A percentile compares a stretch with the other conserved stretches of the same genome.
These are phyloP conservation scores for Cetraspora pellucida DNA, from an alignment of 192 early-diverging fungal species.

Conservation along the genomic window DNA sequence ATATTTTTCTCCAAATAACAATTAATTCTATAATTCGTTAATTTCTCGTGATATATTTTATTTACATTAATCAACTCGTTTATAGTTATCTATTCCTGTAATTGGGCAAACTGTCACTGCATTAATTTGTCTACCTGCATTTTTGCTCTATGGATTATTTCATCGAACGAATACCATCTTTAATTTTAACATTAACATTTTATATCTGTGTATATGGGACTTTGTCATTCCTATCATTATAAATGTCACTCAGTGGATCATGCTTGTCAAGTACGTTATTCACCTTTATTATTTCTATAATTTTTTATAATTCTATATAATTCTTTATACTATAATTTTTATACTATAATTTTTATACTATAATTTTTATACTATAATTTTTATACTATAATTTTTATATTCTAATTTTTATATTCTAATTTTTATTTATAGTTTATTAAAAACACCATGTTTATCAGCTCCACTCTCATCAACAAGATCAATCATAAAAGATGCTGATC, in stretches of 20 bases:
- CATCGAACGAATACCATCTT: background rate
- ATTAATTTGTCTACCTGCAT: background rate
- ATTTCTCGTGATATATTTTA: background rate
- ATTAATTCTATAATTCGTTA: background rate
- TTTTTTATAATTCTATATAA: too few species aligned
- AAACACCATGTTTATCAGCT: too few species aligned
- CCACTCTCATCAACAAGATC: too few species aligned
- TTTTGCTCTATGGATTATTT: background rate
- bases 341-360: too few species aligned
- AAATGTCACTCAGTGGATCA: background rate
- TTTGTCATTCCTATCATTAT: background rate
- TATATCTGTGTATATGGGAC: background rate
- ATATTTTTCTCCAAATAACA: background rate
- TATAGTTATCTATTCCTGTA: background rate
- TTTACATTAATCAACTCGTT: too few species aligned
- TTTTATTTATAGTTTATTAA: too few species aligned
- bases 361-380: too few species aligned
- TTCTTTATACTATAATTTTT: too few species aligned
- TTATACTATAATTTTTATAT: too few species aligned
- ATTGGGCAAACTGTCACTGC: background rate
- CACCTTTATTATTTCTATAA: background rate
- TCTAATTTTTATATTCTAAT: too few species aligned
- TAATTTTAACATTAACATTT: conserved; percentile 6
- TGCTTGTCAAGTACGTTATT: background rate
- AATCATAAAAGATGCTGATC: too few species aligned